Base-by-base conservation (phyloP, 2,329 filamentous ascomycete species). In the Beauveria bassiana region DNA sequence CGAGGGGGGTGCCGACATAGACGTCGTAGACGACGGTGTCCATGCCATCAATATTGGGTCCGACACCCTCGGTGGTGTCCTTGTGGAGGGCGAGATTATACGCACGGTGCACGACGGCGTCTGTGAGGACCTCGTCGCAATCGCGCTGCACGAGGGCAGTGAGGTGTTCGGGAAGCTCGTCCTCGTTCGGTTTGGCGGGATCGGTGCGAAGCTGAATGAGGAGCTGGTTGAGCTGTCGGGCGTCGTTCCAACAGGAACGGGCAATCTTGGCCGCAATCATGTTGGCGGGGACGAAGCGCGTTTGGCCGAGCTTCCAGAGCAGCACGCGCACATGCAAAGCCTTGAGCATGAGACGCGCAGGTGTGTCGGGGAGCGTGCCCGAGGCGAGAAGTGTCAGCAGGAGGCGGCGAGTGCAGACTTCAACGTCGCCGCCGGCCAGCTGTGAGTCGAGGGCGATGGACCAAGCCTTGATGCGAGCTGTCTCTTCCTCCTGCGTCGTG, bases 401-500 rank as follows among this genome's bases (percentile, higher is more conserved):
- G 38, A 97, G 80, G 55, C 93, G 86, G 72, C 90, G 92, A 73
- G 89, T 92, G 78, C 89, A 96, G 67, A 97, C 89, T 72, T 96
- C 90, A 9, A 88, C 84, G 73, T 97, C 93, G 16, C 93, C 93
- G 47, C 93, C 93, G 10, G 91, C 91, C 22, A 98, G 81, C 72
- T 97, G 93, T 28, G 93, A 92, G 73, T 98, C 93, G 60, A 97
- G 83, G 16, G 93, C 93, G 69, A 96, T 96, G 40, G 88, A 84
- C 93, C 93, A 98, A 0, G 92, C 91, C 75, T 96, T 95, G 68
- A 96, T 83, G 31, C 93, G 85, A 7, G 91, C 93, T 57, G 83
- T 85, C 72, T 97, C 93, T 72, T 96, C 88, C 62, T 96, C 91
- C 66, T 89, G 86, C 1, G 88, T 93, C 53, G 89, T 84, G 0